phyloP scores from a whole-genome alignment of 2,329 filamentous ascomycete genomes.

The Epicoccum sorghinum region DNA sequence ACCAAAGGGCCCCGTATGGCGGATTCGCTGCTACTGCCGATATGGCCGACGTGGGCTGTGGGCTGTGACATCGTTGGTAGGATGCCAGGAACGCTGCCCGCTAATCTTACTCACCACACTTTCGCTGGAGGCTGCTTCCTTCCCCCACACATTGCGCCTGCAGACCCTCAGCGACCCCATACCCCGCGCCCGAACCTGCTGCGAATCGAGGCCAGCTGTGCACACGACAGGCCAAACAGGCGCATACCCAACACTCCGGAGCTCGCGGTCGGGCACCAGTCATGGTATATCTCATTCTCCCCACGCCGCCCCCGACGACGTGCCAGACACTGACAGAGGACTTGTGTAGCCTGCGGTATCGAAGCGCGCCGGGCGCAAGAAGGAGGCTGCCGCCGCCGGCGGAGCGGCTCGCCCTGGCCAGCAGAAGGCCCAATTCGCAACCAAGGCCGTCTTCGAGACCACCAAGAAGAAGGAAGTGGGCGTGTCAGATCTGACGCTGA shows the following conservation, averaged over 20 bases:
- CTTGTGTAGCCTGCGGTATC: slow-evolving; percentile 55
- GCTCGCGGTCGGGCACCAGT: slow-evolving; percentile 42
- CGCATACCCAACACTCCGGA: slow-evolving; percentile 20
- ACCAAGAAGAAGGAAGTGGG: slow-evolving; percentile 99
- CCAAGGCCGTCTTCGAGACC: slow-evolving; percentile 94
- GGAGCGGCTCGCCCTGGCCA: slow-evolving; percentile 51
- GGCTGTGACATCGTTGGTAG: slow-evolving; percentile 29
- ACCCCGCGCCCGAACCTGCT: slow-evolving; percentile 3
- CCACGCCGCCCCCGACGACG: slow-evolving; percentile 8
- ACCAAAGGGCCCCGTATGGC: background rate
- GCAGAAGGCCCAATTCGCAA: slow-evolving; percentile 71
- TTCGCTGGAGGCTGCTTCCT: slow-evolving; percentile 5
- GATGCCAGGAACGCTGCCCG: slow-evolving; percentile 10
- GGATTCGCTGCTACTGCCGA: slow-evolving; percentile 22
- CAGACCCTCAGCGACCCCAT: background rate
- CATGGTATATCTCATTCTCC: slow-evolving; percentile 36
- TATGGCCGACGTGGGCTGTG: slow-evolving; percentile 24
- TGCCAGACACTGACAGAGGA: slow-evolving; percentile 26
- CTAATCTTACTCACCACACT: slow-evolving; percentile 15
- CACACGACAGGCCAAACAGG: slow-evolving; percentile 23
- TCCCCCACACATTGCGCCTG: slow-evolving; percentile 16
- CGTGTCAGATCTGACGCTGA: slow-evolving; percentile 93
- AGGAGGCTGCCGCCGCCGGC: slow-evolving; percentile 54
- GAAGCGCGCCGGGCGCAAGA: slow-evolving; percentile 65
- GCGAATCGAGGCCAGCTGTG: slow-evolving; percentile 6